A percentile compares a stretch with the other conserved stretches of the same genome.
phyloP scores from a whole-genome alignment of 164 flowering plant genomes.

The Aristolochia fimbriata region DNA sequence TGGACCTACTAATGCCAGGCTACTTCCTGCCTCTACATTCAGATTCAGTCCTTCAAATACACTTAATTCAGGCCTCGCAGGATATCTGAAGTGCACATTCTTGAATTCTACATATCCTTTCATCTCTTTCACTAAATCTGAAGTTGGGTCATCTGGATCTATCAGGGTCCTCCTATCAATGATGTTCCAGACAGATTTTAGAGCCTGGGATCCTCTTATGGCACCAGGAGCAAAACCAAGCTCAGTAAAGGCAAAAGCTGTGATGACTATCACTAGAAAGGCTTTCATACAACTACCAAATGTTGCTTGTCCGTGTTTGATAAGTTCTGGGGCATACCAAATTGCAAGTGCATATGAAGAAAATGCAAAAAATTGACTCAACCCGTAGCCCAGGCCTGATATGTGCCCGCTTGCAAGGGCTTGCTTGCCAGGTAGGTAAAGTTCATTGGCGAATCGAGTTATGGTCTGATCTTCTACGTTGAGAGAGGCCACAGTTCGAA shows the following conservation, averaged over 20 bases:
- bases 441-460: constrained; percentile 32
- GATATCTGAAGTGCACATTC: constrained; percentile 56
- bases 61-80: constrained; percentile 44
- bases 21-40: constrained; percentile 40
- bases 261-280: constrained; percentile 58
- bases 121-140: constrained; percentile 26
- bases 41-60: constrained; percentile 43
- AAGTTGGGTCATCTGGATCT: constrained; percentile 29
- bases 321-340: constrained; percentile 63
- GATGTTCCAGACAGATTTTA: constrained; percentile 49
- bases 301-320: constrained; percentile 32
- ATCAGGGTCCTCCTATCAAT: constrained; percentile 48
- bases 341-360: constrained; percentile 67
- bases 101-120: constrained; percentile 52
- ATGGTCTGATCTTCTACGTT: constrained; percentile 48
- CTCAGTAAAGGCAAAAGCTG: constrained; percentile 62
- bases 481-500: constrained; percentile 70
- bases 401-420: constrained; percentile 62
- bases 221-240: constrained; percentile 63
- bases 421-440: constrained; percentile 37
- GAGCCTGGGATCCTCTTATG: constrained; percentile 56
- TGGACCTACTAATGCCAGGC: constrained; percentile 76
- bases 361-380: constrained; percentile 45
- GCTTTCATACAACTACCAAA: constrained; percentile 58
- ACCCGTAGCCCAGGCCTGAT: constrained; percentile 61